Conservation (phyloP, 345 rosid genomes). For the Lagerstroemia speciosa region DNA sequence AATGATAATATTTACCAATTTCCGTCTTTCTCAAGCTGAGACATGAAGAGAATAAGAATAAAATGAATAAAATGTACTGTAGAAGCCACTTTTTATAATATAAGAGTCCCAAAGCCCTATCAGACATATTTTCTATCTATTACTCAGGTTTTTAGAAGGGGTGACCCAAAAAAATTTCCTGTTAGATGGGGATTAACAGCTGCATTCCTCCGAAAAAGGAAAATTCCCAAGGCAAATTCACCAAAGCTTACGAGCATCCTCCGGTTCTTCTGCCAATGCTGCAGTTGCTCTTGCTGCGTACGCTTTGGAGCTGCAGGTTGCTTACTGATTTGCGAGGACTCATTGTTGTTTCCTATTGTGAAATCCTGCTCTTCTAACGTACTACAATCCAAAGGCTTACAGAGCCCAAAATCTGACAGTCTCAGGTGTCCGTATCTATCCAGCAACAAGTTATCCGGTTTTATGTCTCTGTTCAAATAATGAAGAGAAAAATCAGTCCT, state of each 20-base stretch:
- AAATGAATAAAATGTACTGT: too few relatives aligned
- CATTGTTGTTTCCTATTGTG: conserved; percentile 51
- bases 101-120: background rate
- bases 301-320: conserved; percentile 58
- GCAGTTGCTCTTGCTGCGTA: conserved; percentile 75
- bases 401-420: conserved; percentile 93
- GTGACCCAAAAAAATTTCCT: background rate
- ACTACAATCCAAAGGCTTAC: conserved; percentile 96
- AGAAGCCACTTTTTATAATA: background rate
- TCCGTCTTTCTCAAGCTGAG: background rate
- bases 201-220: background rate
- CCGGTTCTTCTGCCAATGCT: conserved; percentile 84
- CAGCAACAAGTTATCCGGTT: conserved; percentile 73
- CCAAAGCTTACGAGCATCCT: conserved; percentile 55
- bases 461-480: conserved; percentile 7
- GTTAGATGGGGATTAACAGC: background rate
- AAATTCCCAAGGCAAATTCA: background rate
- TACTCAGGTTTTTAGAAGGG: background rate
- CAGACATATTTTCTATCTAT: too few relatives aligned
- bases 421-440: conserved; percentile 93
- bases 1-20: too few relatives aligned
- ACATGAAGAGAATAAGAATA: too few relatives aligned
- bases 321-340: conserved; percentile 66
- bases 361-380: conserved; percentile 91
- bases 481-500: background rate